Conservation (phyloP, 768 basidiomycete genomes). For the Panaeolus papilionaceus region DNA sequence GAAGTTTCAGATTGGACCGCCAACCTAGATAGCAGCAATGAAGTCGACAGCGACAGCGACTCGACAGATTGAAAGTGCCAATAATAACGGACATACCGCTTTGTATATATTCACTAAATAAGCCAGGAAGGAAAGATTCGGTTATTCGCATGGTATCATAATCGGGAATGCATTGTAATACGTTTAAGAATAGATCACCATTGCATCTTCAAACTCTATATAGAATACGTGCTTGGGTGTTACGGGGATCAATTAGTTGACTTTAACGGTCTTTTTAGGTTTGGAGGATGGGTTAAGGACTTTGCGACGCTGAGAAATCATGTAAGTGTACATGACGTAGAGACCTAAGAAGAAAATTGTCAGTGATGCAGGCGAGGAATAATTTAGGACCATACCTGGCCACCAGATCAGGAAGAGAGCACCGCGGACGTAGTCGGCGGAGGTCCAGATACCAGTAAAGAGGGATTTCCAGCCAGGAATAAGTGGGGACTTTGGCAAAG, state of each 20-base stretch:
- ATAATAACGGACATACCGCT: not conserved
- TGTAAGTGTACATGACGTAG: slow-evolving; percentile 59
- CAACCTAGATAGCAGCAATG: slow-evolving; percentile 28
- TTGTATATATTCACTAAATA: slow-evolving; percentile 6
- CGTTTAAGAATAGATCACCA: not conserved
- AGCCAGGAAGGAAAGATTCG: not conserved
- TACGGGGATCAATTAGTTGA: slow-evolving; percentile 23
- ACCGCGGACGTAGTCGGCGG: slow-evolving; percentile 62
- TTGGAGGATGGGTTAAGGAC: slow-evolving; percentile 38
- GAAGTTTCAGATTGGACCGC: slow-evolving; percentile 46
- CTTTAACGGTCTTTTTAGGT: slow-evolving; percentile 31
- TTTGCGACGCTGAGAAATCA: slow-evolving; percentile 58
- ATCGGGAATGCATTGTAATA: not conserved
- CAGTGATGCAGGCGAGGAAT: not conserved
- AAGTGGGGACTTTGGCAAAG: slow-evolving; percentile 62
- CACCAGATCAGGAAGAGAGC: slow-evolving; percentile 83
- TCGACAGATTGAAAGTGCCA: not conserved
- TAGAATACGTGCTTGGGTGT: not conserved
- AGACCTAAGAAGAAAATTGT: slow-evolving; percentile 39
- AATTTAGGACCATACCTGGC: slow-evolving; percentile 61
- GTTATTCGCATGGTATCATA: slow-evolving; percentile 2
- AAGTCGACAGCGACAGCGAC: slow-evolving; percentile 19
- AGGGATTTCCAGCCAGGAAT: slow-evolving; percentile 48
- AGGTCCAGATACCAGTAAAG: slow-evolving; percentile 54
- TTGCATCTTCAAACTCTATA: not conserved